These are phyloP conservation scores for Leccinum subgranulosum DNA, from an alignment of 768 basidiomycete genomes.

Conservation along the genomic window DNA sequence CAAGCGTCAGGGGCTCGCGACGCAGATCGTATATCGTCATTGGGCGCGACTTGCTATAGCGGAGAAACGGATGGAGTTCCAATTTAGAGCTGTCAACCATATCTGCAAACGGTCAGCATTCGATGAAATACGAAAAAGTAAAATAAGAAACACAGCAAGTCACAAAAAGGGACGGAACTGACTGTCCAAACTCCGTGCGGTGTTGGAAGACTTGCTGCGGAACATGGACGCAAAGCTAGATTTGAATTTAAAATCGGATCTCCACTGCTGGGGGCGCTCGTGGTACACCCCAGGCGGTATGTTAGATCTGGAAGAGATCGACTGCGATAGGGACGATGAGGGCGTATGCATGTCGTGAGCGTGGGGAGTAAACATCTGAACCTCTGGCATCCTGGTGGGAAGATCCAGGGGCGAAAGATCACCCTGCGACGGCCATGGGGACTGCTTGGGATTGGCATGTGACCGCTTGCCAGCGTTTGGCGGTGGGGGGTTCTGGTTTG, in stretches of 20 bases:
- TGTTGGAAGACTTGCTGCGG: slow-evolving; percentile 21
- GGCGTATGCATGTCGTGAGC: slow-evolving; percentile 24
- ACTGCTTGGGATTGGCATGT: slow-evolving; percentile 1
- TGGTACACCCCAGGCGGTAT: slow-evolving; percentile 9
- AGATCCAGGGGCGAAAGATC: slow-evolving; percentile 22
- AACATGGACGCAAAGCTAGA: slow-evolving; percentile 30
- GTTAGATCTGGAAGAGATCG: slow-evolving; percentile 11
- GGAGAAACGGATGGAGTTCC: slow-evolving; percentile 22
- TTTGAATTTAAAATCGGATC: slow-evolving; percentile 32
- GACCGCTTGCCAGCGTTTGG: slow-evolving; percentile 2
- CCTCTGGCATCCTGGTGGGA: slow-evolving; percentile 16
- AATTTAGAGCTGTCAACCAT: slow-evolving; percentile 26
- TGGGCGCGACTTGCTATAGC: slow-evolving; percentile 28
- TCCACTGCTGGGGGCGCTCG: slow-evolving; percentile 29
- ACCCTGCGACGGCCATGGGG: slow-evolving; percentile 15
- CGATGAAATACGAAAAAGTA: not conserved
- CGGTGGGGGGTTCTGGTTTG: not conserved
- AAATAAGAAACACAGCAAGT: not conserved
- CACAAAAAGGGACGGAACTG: slow-evolving; percentile 1
- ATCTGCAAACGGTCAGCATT: slow-evolving; percentile 6
- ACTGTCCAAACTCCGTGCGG: slow-evolving; percentile 15
- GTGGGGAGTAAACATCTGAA: slow-evolving; percentile 12
- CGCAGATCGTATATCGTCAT: slow-evolving; percentile 53
- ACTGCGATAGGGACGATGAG: slow-evolving; percentile 22
- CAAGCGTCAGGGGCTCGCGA: slow-evolving; percentile 34